Base-by-base conservation (phyloP, 371 early-diverging fungal species). In the Capillidium heterosporum region DNA sequence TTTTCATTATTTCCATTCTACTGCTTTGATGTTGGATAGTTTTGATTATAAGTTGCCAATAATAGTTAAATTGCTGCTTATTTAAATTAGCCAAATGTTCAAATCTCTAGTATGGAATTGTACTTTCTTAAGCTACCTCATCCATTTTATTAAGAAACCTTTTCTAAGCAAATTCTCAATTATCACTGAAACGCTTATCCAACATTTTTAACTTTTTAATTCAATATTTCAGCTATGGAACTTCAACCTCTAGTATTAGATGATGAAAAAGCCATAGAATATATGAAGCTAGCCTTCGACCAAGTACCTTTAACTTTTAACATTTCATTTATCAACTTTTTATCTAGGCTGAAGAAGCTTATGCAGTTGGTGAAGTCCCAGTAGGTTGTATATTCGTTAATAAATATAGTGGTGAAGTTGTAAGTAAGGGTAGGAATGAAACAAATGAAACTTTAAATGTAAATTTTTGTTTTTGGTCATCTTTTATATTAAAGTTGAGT, bases 331-430 rank as follows among this genome's bases (percentile, higher is more conserved):
- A 32, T 4, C 17, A 21, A 48, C 19, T 26, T 17, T 21, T n/a
- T n/a, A 24, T 19, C n/a, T 60, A 80, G 78, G 93, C 93, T 1
- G 60, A 90, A 59, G 89, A 90, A 60, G 99, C 98, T 0, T 83
- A 84, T 51, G 70, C 78, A 4, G 68, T 70, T 26, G 69, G 80
- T 7, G 99, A 99, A 72, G 97, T 99, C 0, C 99, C 99, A 5
- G 95, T 98, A 2, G 99, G 99, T n/a, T 98, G 99, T 64, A 91
- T 96, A 0, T 82, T 96, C 70, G 91, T 98, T 0, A 68, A 73
- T 39, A 57, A 78, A 43, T 64, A 63, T 28, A 58, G 57, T 0
- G 70, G 70, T 39, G 50, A 72, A 32, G 65, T 92, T 21, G 76
- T 87, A 48, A 87, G 79, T 24, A 59, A 69, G 17, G 89, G 91